Evolutionary conservation across 1,284 basidiomycete genomes (phyloP).

Genomic region (Boletus semigastroideus): DNA sequence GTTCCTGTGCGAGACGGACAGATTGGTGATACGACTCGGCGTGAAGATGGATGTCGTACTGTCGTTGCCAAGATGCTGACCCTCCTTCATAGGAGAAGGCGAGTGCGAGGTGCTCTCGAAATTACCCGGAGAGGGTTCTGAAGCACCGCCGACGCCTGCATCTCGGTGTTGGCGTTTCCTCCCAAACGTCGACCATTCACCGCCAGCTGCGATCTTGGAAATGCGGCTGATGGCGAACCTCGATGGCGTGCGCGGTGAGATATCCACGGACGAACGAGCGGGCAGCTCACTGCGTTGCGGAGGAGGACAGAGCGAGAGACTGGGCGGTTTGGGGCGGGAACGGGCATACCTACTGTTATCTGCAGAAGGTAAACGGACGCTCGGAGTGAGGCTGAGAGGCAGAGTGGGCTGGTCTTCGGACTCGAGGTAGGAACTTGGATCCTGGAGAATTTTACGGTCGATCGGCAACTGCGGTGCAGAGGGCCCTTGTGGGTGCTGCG

Average conservation of each 20-base stretch:
- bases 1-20: slow-evolving; percentile 3
- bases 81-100: slow-evolving; percentile 11
- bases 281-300: slow-evolving; percentile 3
- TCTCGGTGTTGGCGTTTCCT: slow-evolving; percentile 26
- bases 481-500: neutral
- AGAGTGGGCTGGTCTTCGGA: slow-evolving; percentile 3
- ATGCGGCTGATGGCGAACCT: slow-evolving; percentile 21
- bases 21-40: slow-evolving; percentile 19
- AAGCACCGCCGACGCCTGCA: neutral
- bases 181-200: slow-evolving; percentile 48
- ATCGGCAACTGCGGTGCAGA: slow-evolving; percentile 12
- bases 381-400: slow-evolving; percentile 31
- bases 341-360: slow-evolving; percentile 7
- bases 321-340: slow-evolving; percentile 4
- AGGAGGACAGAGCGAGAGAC: neutral
- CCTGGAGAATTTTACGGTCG: slow-evolving; percentile 29
- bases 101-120: slow-evolving; percentile 16
- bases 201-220: slow-evolving; percentile 28
- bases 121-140: slow-evolving; percentile 10
- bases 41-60: slow-evolving; percentile 23
- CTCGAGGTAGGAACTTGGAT: slow-evolving; percentile 32
- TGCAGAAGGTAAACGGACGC: slow-evolving; percentile 22
- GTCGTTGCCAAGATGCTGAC: slow-evolving; percentile 12
- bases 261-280: slow-evolving; percentile 5
- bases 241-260: slow-evolving; percentile 13